These are phyloP conservation scores for Rhinocladiella similis DNA, from an alignment of 2,329 filamentous ascomycete genomes.

Conservation along the genomic window DNA sequence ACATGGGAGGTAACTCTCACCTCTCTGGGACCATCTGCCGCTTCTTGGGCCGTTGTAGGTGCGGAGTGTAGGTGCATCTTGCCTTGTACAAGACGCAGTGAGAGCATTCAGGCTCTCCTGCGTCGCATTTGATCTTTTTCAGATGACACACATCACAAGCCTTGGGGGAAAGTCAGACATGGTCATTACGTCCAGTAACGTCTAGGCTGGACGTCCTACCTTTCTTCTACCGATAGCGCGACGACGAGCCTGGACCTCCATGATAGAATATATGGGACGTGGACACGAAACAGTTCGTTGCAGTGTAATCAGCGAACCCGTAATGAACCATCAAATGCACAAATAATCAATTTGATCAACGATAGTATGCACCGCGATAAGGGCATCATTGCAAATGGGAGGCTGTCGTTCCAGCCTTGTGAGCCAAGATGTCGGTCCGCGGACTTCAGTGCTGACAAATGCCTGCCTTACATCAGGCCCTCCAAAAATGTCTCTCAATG, in stretches of 20 bases:
- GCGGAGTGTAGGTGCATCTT: conserved; percentile 1
- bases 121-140: conserved; percentile 9
- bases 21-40: background rate
- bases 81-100: conserved; percentile 3
- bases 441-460: background rate
- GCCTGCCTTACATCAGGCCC: background rate
- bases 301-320: background rate
- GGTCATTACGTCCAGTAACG: background rate
- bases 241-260: background rate
- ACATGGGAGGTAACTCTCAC: background rate
- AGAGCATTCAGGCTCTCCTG: conserved; percentile 2
- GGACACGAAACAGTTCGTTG: background rate
- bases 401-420: no score
- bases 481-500: no score
- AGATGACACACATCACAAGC: conserved; percentile 1
- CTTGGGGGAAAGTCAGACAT: background rate
- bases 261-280: background rate
- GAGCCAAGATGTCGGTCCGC: background rate
- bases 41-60: background rate
- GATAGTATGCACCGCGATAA: no score
- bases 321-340: no score
- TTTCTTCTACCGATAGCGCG: background rate
- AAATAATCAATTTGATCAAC: no score
- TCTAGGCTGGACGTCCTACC: background rate
- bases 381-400: background rate